Base-by-base conservation (phyloP, 805 yeast genomes). In the Ogataea saltuana region DNA sequence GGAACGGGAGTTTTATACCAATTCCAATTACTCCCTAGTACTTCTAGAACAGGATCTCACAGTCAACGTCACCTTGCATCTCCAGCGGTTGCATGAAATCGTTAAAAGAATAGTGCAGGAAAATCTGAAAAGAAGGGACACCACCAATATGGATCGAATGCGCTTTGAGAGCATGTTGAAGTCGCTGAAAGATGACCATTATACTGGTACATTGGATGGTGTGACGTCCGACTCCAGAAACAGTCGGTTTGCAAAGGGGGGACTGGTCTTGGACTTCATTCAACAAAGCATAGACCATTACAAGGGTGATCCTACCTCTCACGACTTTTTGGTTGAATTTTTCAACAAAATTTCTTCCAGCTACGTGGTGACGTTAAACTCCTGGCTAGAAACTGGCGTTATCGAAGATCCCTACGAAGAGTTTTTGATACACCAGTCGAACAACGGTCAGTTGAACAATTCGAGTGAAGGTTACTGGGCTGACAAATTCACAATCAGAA, bases 361-460 rank as follows among this genome's bases (percentile, higher is more conserved):
- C 29, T 93, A 88, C 55, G 69, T 87, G 15, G 51, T 52, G 1
- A 84, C 85, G 80, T 68, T 93, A 8, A 81, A 85, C 52, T 59
- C 67, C n/a, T 93, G 99, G 99, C 70, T 91, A 13, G 71, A 74
- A 4, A 67, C 72, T 37, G 99, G 99, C 0, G 68, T 70, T 5
- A 69, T 93, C 8, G 74, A 78, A 49, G 99, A 93, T 54, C 88
- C 87, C 0, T 80, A 79, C 57, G 80, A 82, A 29, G 99, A 91
- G 61, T 93, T 93, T 59, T 65, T 89, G 57, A 78, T 93, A n/a
- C 72, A 76, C 21, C 67, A 74, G 52, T 39, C 55, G 3, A 34
- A 23, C 2, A 21, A 37, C 4, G 37, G 45, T 13, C 33, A 32
- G 2, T 15, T 34, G 6, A 30, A 38, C 4, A 45, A 55, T 46